Evolutionary conservation across 768 basidiomycete species (phyloP), one percentile per base, ranked within the genome.

Genomic region (Heimioporus sp.): DNA sequence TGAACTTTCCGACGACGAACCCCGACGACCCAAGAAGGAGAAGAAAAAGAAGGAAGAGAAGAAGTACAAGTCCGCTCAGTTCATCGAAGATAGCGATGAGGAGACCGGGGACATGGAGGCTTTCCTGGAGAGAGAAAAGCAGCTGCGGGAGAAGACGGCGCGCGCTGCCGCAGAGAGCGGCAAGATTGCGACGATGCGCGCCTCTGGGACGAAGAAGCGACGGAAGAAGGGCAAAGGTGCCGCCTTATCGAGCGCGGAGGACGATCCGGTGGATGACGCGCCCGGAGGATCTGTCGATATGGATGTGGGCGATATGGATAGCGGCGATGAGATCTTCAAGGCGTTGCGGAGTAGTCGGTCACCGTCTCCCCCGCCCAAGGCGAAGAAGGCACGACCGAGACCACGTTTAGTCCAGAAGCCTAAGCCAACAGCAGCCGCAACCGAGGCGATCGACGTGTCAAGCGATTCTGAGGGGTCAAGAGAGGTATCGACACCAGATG

Each of bases 41-140:
- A 82, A 76, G 67, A 83, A 80, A 67, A 76, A 73, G 59, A 85
- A 81, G 65, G 87, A 89, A 65, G 80, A 81, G 65, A 79, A 84
- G 72, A 74, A 75, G 53, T 94, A 90, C 76, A 93, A 92, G 68
- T 90, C 87, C 8, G 92, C 91, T 10, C 87, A 91, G 67, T 90
- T 95, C 66, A 93, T 96, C 65, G 85, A 89, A 64, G 93, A 97
- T 71, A 92, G 90, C 55, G 94, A 97, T 61, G 86, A 76, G 49
- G 90, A 92, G 66, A 82, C 82, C 51, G 89, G 80, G 15, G 85
- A 88, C 63, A 86, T 92, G 68, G 86, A 88, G 45, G 81, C 76
- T 6, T 97, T 97, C 77, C 81, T 93, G 51, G 86, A 78, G 68
- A 80, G 77, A 61, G 94, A 96, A 70, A 80, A 79, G 61, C 73